These are phyloP conservation scores for Chrysoporthe cubensis DNA, from an alignment of 2,329 filamentous ascomycete genomes.

Conservation along the genomic window DNA sequence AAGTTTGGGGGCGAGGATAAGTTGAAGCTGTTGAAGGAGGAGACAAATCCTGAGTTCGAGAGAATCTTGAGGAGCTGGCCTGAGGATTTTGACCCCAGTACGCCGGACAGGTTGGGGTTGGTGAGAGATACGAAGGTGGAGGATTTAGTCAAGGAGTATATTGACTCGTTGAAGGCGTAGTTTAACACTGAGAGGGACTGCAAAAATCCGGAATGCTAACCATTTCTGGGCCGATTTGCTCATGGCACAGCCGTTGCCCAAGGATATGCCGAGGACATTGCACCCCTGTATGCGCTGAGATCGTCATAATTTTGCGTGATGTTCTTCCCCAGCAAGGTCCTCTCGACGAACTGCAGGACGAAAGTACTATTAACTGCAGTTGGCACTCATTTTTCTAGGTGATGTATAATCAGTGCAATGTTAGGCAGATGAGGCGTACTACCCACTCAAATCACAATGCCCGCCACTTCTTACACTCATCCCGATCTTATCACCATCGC, in stretches of 20 bases:
- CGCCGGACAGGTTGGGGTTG: slow-evolving; percentile 55
- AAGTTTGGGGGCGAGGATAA: slow-evolving; percentile 59
- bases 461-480: slow-evolving; percentile 51
- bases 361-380: slow-evolving; percentile 38
- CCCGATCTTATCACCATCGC: slow-evolving; percentile 52
- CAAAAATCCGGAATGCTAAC: not conserved
- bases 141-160: slow-evolving; percentile 59
- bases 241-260: slow-evolving; percentile 47
- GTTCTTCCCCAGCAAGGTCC: slow-evolving; percentile 50
- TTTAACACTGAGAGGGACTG: no score
- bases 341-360: slow-evolving; percentile 52
- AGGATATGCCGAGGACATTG: slow-evolving; percentile 50
- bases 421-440: slow-evolving; percentile 38
- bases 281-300: slow-evolving; percentile 47
- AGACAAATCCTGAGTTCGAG: slow-evolving; percentile 57
- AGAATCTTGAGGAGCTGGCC: slow-evolving; percentile 65
- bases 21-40: slow-evolving; percentile 56
- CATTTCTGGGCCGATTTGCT: not conserved
- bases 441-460: slow-evolving; percentile 54
- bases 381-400: not conserved
- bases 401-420: slow-evolving; percentile 25
- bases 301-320: slow-evolving; percentile 51
- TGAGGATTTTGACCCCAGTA: slow-evolving; percentile 57
- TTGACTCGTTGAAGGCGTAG: slow-evolving; percentile 37
- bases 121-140: slow-evolving; percentile 56